Evolutionary conservation across 2,329 filamentous ascomycete species (phyloP).

Genomic region (Trichoderma sp.): DNA sequence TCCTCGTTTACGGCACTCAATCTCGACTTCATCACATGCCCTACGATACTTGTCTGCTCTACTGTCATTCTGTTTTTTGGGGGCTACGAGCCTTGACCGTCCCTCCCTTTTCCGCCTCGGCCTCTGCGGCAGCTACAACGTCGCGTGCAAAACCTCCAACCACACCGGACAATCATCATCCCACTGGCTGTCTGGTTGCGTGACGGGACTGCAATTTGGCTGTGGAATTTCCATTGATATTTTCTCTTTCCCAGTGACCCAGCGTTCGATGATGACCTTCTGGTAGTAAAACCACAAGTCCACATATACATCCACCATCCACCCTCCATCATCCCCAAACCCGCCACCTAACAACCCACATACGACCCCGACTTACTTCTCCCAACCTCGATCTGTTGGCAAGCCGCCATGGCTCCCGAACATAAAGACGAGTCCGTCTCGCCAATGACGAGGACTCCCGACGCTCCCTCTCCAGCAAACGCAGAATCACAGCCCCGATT

Average conservation of each 20-base stretch:
- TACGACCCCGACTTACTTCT: neutral
- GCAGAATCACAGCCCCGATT: slow-evolving; percentile 14
- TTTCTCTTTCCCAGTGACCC: neutral
- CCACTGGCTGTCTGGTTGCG: neutral
- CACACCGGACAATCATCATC: neutral
- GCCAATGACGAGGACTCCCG: slow-evolving; percentile 22
- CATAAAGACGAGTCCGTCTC: slow-evolving; percentile 23
- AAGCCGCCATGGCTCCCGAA: slow-evolving; percentile 15
- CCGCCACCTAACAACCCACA: neutral
- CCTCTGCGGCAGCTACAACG: neutral
- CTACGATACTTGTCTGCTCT: neutral
- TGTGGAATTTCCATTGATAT: neutral
- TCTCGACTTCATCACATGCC: slow-evolving; percentile 6
- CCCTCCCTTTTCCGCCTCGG: slow-evolving; percentile 15
- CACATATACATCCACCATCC: neutral
- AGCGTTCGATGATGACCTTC: neutral
- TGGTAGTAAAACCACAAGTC: neutral
- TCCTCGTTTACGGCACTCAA: neutral
- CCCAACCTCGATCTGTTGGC: neutral
- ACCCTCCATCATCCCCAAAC: neutral
- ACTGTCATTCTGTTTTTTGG: neutral
- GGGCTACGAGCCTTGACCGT: neutral
- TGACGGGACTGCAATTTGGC: neutral
- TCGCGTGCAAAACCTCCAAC: slow-evolving; percentile 4
- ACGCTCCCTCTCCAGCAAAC: slow-evolving; percentile 16